A percentile compares a stretch with the other conserved stretches of the same genome.
Conservation (phyloP, 2,329 filamentous ascomycete genomes). For the Fusarium albosuccineum region DNA sequence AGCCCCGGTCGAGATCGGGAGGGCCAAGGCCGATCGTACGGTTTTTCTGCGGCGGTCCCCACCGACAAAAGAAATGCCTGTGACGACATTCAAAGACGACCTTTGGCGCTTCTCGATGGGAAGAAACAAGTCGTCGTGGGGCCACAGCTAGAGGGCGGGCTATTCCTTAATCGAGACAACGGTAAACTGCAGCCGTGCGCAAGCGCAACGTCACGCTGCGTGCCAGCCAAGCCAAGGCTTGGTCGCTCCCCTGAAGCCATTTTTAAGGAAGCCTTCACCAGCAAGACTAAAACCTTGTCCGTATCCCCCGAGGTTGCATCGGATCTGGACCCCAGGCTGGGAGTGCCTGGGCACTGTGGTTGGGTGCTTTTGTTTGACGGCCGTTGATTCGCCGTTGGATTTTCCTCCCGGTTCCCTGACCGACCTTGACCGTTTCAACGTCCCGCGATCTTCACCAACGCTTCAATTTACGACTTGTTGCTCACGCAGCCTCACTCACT, state of each 20-base stretch:
- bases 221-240: conserved; percentile 24
- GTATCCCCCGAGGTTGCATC: conserved; percentile 24
- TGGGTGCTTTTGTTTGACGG: conserved; percentile 11
- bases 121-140: conserved; percentile 2
- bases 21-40: conserved; percentile 30
- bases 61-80: conserved; percentile 19
- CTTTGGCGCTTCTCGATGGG: not conserved
- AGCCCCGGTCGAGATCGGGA: conserved; percentile 14
- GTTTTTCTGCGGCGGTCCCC: conserved; percentile 22
- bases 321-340: conserved; percentile 21
- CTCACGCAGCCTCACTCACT: conserved; percentile 19
- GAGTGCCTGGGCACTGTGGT: conserved; percentile 17
- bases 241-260: conserved; percentile 10
- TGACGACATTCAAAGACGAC: conserved; percentile 27
- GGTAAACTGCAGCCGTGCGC: conserved; percentile 28
- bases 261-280: conserved; percentile 17
- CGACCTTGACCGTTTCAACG: conserved; percentile 22
- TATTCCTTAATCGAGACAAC: conserved; percentile 24
- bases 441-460: conserved; percentile 12
- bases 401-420: conserved; percentile 9
- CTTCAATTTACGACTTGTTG: conserved; percentile 26
- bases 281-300: conserved; percentile 11
- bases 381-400: conserved; percentile 29
- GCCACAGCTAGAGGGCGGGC: not conserved
- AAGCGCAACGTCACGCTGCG: conserved; percentile 30